A percentile compares a stretch with the other conserved stretches of the same genome.
Evolutionary conservation across 2,329 filamentous ascomycete species (phyloP).

Genomic region (Paraphoma sp.): DNA sequence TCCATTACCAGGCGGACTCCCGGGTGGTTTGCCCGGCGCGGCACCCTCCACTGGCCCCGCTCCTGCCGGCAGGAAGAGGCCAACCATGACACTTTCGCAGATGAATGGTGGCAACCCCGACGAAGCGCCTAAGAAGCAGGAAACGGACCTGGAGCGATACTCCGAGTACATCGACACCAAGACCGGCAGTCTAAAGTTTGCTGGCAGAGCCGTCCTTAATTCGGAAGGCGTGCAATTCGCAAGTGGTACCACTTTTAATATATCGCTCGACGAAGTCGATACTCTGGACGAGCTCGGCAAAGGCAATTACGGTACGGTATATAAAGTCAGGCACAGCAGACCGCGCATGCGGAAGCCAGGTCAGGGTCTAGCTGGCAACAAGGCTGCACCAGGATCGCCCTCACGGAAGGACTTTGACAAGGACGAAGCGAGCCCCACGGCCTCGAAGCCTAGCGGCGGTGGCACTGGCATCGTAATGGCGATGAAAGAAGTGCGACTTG

Average conservation of each 20-base stretch:
- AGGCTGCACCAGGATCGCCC: conserved; percentile 48
- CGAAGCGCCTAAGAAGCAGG: conserved; percentile 40
- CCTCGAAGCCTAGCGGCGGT: conserved; percentile 42
- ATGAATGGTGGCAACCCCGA: conserved; percentile 48
- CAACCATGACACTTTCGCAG: conserved; percentile 52
- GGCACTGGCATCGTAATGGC: conserved; percentile 88
- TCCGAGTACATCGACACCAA: conserved; percentile 89
- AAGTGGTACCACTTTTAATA: conserved; percentile 86
- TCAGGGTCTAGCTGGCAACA: conserved; percentile 66
- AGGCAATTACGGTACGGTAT: conserved; percentile 97
- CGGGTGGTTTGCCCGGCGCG: conserved; percentile 58
- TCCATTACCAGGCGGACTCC: conserved; percentile 66
- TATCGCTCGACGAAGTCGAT: conserved; percentile 95
- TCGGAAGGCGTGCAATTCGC: conserved; percentile 91
- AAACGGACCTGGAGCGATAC: conserved; percentile 68
- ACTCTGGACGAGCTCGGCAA: conserved; percentile 93
- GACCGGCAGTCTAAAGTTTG: conserved; percentile 89
- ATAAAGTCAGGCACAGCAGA: conserved; percentile 89
- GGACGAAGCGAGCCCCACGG: conserved; percentile 46
- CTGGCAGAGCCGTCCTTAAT: conserved; percentile 89
- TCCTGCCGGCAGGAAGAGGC: conserved; percentile 49
- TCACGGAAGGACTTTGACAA: conserved; percentile 37
- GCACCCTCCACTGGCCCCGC: conserved; percentile 45
- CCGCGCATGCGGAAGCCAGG: conserved; percentile 67
- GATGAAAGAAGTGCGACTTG: conserved; percentile 97